Evolutionary conservation across 2,329 filamentous ascomycete genomes (phyloP).

Genomic region (Rhynchosporium agropyri): DNA sequence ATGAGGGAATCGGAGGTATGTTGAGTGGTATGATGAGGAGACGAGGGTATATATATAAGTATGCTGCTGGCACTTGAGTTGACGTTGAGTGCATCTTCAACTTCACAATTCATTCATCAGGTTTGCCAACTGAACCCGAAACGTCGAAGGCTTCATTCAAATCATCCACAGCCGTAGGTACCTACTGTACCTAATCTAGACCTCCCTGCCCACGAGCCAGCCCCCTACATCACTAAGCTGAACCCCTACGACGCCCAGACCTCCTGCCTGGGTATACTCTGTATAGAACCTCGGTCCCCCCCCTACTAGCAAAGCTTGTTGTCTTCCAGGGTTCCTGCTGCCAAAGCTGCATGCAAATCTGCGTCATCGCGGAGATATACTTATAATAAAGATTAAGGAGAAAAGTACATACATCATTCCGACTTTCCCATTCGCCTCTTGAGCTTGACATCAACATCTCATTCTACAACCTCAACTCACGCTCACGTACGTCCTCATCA

Average conservation of each 20-base stretch:
- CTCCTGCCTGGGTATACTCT: neutral
- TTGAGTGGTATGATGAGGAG: neutral
- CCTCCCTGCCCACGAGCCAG: neutral
- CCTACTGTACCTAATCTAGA: neutral
- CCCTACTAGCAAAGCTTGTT: neutral
- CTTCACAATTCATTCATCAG: no score
- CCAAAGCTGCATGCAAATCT: constrained; percentile 6
- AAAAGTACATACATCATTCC: neutral
- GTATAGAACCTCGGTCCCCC: neutral
- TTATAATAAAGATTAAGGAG: no score
- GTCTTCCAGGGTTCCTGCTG: constrained; percentile 2
- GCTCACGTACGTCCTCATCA: neutral
- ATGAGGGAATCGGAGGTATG: no score
- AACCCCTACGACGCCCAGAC: no score
- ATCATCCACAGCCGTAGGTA: neutral
- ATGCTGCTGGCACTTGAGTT: neutral
- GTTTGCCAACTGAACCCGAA: neutral
- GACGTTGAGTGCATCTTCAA: no score
- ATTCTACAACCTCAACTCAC: constrained; percentile 1
- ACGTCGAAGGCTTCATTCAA: neutral
- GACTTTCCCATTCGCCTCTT: neutral
- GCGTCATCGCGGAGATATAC: neutral
- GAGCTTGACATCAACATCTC: neutral
- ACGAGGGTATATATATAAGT: neutral
- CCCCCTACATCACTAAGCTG: no score